phyloP scores from a whole-genome alignment of 2,329 filamentous ascomycete genomes.

The Fusarium virguliforme region DNA sequence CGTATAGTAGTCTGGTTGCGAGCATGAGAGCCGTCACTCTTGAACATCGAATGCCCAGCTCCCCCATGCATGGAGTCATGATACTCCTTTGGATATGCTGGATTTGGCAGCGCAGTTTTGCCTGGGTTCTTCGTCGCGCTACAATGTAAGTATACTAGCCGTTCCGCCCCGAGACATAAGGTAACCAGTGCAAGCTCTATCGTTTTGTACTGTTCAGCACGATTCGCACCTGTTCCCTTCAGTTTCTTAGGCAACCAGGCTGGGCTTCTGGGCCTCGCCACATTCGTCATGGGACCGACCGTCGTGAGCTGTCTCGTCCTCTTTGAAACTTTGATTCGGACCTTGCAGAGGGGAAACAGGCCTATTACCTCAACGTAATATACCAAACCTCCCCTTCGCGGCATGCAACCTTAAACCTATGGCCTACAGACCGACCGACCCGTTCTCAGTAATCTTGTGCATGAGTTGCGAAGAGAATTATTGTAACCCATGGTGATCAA shows the following conservation, averaged over 20 bases:
- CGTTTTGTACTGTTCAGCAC: background rate
- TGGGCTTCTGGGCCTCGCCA: background rate
- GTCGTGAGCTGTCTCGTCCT: background rate
- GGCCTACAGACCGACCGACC: background rate
- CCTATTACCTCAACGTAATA: background rate
- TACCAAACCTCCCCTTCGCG: background rate
- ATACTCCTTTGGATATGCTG: background rate
- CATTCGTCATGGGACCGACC: background rate
- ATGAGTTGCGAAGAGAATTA: background rate
- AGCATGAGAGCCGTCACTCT: background rate
- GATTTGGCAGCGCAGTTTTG: background rate
- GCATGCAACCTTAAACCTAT: background rate
- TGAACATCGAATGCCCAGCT: background rate
- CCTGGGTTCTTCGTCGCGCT: background rate
- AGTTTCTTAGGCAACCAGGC: background rate
- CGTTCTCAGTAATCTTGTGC: background rate
- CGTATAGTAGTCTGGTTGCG: background rate
- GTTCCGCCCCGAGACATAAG: background rate
- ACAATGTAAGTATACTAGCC: background rate
- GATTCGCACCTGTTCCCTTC: background rate
- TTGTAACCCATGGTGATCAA: too few species aligned
- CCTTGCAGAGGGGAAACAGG: background rate
- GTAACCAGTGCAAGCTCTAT: background rate
- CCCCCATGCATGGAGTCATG: background rate
- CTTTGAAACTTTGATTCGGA: background rate